Percentiles rank a stretch among this genome's conserved stretches.
Evolutionary conservation across 1,139 yeast genomes (phyloP).

Genomic region (Taphrina populina): DNA sequence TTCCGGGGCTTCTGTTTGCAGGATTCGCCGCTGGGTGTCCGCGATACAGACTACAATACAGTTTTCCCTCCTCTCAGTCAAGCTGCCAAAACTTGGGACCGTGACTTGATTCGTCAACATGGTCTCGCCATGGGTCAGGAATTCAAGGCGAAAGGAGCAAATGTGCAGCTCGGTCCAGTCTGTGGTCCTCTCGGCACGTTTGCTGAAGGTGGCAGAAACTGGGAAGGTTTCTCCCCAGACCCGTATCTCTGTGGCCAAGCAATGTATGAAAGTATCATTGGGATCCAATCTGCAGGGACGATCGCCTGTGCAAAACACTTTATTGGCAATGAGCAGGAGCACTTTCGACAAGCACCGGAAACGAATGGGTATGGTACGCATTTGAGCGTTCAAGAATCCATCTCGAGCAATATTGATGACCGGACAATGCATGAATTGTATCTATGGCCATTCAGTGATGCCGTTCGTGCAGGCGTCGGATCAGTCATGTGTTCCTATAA

Average conservation of each 20-base stretch:
- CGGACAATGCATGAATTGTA: constrained; percentile 63
- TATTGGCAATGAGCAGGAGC: constrained; percentile 65
- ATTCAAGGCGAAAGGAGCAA: constrained; percentile 53
- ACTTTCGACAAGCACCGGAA: constrained; percentile 60
- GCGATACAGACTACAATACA: constrained; percentile 59
- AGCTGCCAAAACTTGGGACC: constrained; percentile 60
- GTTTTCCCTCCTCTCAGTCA: constrained; percentile 62
- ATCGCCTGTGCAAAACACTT: constrained; percentile 58
- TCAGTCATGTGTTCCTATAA: constrained; percentile 65
- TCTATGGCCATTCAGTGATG: constrained; percentile 68
- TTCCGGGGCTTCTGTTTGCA: constrained; percentile 61
- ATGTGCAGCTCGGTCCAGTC: constrained; percentile 60
- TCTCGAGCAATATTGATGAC: constrained; percentile 56
- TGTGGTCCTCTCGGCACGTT: constrained; percentile 61
- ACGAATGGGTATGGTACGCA: constrained; percentile 47
- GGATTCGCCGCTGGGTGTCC: constrained; percentile 65
- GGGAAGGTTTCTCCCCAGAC: constrained; percentile 68
- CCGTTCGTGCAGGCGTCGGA: constrained; percentile 60
- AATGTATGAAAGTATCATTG: constrained; percentile 57
- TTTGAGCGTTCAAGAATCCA: constrained; percentile 34
- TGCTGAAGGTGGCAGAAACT: constrained; percentile 64
- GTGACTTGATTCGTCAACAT: constrained; percentile 53
- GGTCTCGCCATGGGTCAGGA: constrained; percentile 62
- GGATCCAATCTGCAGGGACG: constrained; percentile 60
- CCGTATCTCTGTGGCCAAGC: constrained; percentile 63